These are phyloP conservation scores for Aspergillus wentii DNA, from an alignment of 495 filamentous ascomycete species.

Conservation along the genomic window DNA sequence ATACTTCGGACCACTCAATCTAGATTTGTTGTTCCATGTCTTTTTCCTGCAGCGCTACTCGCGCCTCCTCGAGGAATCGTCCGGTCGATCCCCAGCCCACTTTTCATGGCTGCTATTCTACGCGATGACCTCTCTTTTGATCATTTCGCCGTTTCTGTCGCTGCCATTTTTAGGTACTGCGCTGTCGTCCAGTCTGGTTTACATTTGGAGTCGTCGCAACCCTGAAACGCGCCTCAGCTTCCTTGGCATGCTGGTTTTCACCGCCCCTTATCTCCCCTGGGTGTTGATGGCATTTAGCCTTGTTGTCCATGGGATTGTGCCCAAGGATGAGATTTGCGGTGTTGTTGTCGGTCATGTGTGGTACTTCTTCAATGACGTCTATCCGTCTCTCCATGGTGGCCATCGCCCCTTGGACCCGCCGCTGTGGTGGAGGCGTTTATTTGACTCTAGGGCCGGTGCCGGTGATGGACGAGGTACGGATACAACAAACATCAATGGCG, in stretches of 20 bases:
- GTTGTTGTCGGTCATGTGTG: slow-evolving; percentile 92
- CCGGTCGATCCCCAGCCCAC: slow-evolving; percentile 80
- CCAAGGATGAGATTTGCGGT: slow-evolving; percentile 94
- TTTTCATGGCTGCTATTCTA: slow-evolving; percentile 94
- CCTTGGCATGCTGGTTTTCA: slow-evolving; percentile 83
- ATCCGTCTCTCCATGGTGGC: slow-evolving; percentile 82
- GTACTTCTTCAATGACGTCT: slow-evolving; percentile 98
- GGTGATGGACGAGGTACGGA: slow-evolving; percentile 20
- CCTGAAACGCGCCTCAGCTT: slow-evolving; percentile 89
- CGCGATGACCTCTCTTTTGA: slow-evolving; percentile 68
- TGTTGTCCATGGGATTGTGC: slow-evolving; percentile 76
- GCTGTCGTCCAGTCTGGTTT: slow-evolving; percentile 86
- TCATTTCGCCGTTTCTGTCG: slow-evolving; percentile 73
- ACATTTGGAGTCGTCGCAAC: slow-evolving; percentile 95
- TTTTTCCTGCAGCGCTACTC: slow-evolving; percentile 98
- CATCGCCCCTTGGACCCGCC: slow-evolving; percentile 87
- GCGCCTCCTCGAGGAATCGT: slow-evolving; percentile 89
- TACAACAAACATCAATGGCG: slow-evolving; percentile 26
- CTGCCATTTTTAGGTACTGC: slow-evolving; percentile 91
- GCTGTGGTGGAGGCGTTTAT: slow-evolving; percentile 83
- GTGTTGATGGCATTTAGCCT: slow-evolving; percentile 89
- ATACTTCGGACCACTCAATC: slow-evolving; percentile 90
- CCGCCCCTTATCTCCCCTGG: slow-evolving; percentile 93
- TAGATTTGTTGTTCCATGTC: slow-evolving; percentile 96
- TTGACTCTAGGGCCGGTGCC: slow-evolving; percentile 48